Percentiles rank a stretch among this genome's conserved stretches.
These are phyloP conservation scores for Citrus trifoliata DNA, from an alignment of 345 rosid genomes.

Conservation along the genomic window DNA sequence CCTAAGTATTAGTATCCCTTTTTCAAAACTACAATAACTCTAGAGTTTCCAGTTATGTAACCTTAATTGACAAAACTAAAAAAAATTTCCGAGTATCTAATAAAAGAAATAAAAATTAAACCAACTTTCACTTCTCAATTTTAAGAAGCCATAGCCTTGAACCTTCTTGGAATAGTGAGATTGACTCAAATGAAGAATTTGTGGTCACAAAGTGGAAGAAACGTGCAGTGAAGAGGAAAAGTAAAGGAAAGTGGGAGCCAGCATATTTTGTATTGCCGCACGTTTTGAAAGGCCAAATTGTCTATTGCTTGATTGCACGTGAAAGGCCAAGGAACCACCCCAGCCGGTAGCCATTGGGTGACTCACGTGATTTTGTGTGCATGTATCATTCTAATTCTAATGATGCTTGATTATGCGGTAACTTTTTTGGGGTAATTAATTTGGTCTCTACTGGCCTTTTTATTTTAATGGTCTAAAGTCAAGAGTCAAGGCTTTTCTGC, in stretches of 20 bases:
- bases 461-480: neutral
- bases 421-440: neutral
- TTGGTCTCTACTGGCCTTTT: too few relatives aligned
- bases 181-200: neutral
- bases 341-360: too few relatives aligned
- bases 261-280: neutral
- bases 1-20: neutral
- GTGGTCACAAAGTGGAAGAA: constrained; percentile 13
- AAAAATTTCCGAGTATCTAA: neutral
- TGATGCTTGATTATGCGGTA: neutral
- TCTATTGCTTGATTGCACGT: neutral
- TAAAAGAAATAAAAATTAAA: neutral
- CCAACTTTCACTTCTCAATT: neutral
- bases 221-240: constrained; percentile 11
- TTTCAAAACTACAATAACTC: neutral
- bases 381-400: too few relatives aligned
- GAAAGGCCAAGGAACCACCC: neutral
- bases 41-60: neutral
- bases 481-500: neutral
- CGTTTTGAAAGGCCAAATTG: neutral
- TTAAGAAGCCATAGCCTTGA: neutral
- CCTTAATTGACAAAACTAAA: neutral
- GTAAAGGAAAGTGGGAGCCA: constrained; percentile 11
- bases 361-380: too few relatives aligned
- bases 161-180: neutral